phyloP scores from a whole-genome alignment of 345 rosid genomes.

The Salix exigua region DNA sequence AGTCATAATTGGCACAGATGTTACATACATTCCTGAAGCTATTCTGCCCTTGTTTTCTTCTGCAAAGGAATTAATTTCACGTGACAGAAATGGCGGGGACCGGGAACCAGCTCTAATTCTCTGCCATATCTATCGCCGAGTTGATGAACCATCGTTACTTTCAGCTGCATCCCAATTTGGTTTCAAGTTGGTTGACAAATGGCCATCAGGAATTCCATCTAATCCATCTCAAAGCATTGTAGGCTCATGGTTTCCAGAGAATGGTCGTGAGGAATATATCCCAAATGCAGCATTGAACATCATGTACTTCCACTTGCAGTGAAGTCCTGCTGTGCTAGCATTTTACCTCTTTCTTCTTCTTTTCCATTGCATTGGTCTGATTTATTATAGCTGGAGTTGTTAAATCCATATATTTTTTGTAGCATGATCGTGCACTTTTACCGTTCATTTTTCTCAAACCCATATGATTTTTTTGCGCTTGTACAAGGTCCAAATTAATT shows the following conservation, averaged over 20 bases:
- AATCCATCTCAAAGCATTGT: slow-evolving; percentile 39
- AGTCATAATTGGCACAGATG: slow-evolving; percentile 79
- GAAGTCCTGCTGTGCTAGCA: neutral
- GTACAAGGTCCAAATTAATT: too few relatives aligned
- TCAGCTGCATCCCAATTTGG: slow-evolving; percentile 62
- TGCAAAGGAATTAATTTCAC: slow-evolving; percentile 59
- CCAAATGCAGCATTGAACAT: slow-evolving; percentile 64
- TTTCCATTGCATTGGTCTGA: too few relatives aligned
- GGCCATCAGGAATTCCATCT: slow-evolving; percentile 39
- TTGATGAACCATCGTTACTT: slow-evolving; percentile 65
- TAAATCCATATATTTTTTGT: too few relatives aligned
- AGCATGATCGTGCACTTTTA: neutral
- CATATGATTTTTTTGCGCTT: too few relatives aligned
- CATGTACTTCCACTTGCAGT: slow-evolving; percentile 54
- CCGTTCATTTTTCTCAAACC: too few relatives aligned
- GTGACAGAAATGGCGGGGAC: slow-evolving; percentile 16
- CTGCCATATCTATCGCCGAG: slow-evolving; percentile 70
- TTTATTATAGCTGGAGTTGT: too few relatives aligned
- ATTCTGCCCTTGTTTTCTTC: slow-evolving; percentile 64
- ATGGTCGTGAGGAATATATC: slow-evolving; percentile 23
- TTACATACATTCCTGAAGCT: slow-evolving; percentile 67
- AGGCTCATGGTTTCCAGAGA: slow-evolving; percentile 51
- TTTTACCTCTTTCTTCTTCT: neutral
- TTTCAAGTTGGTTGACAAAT: slow-evolving; percentile 61
- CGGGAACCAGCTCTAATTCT: slow-evolving; percentile 53